Conservation (phyloP, 352 stramenopile genomes). For the Phytopythium sindhum region DNA sequence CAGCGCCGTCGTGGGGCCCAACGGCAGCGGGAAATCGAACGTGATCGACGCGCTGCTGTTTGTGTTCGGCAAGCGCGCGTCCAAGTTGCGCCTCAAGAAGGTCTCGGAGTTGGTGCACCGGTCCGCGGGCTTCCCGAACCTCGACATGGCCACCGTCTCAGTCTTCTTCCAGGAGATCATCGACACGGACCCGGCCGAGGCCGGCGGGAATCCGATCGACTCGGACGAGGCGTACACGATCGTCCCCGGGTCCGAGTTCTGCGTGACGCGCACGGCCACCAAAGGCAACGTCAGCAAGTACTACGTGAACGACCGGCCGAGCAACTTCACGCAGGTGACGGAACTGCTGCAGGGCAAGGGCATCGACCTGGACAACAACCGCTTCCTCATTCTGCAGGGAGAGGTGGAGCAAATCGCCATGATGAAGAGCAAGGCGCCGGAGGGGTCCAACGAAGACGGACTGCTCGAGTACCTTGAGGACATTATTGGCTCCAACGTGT, state of each 20-base stretch:
- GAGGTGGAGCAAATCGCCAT: constrained; percentile 98
- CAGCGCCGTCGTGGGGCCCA: constrained; percentile 97
- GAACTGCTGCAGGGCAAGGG: constrained; percentile 92
- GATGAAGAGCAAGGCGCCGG: constrained; percentile 98
- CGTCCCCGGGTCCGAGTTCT: constrained; percentile 87
- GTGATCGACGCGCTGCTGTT: constrained; percentile 99
- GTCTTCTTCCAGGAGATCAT: constrained; percentile 99
- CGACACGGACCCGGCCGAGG: constrained; percentile 37
- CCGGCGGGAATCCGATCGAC: constrained; percentile 9
- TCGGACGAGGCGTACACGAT: constrained; percentile 92
- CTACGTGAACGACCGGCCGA: constrained; percentile 92
- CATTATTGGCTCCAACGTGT: constrained; percentile 99
- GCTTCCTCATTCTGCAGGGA: constrained; percentile 98
- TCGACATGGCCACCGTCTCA: constrained; percentile 94
- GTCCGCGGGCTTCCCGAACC: constrained; percentile 87
- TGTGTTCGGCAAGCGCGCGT: constrained; percentile 99
- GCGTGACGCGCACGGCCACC: constrained; percentile 93
- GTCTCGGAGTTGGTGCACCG: constrained; percentile 99
- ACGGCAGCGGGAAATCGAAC: constrained; percentile 99
- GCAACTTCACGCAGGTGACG: constrained; percentile 94
- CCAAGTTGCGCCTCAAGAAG: constrained; percentile 94
- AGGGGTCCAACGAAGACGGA: constrained; percentile 93
- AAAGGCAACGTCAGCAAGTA: constrained; percentile 97
- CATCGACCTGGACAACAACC: constrained; percentile 99
- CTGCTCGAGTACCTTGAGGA: constrained; percentile 99